These are phyloP conservation scores for Gonapodya prolifera DNA, from an alignment of 192 early-diverging fungal genomes.

Conservation along the genomic window DNA sequence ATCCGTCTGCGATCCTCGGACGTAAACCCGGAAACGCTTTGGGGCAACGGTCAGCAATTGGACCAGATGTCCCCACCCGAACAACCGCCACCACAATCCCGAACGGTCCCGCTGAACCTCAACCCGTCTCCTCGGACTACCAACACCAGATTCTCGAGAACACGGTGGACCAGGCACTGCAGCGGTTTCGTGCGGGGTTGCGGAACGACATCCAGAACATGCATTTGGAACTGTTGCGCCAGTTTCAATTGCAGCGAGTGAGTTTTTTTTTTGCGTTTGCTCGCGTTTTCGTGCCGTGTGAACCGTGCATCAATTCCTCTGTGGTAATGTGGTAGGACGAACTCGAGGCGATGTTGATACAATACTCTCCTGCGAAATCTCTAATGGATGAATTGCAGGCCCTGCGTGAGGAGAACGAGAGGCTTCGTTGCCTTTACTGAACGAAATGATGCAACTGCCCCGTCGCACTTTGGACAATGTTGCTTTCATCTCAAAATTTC, in stretches of 20 bases:
- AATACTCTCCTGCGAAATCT: constrained; percentile 30
- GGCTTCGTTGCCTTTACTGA: constrained; percentile 20
- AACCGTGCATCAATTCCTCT: background rate
- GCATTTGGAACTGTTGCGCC: constrained; percentile 53
- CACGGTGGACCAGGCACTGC: constrained; percentile 45
- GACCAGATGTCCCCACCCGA: too few species aligned
- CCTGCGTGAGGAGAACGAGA: constrained; percentile 43
- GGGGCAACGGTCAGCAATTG: too few species aligned
- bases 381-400: constrained; percentile 38
- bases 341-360: constrained; percentile 34
- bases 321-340: constrained; percentile 23
- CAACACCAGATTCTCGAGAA: constrained; percentile 36
- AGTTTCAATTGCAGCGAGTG: constrained; percentile 58
- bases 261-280: constrained; percentile 3
- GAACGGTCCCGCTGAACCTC: too few species aligned
- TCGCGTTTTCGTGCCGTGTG: constrained; percentile 3
- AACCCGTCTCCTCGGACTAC: constrained; percentile 2
- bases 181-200: constrained; percentile 37
- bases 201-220: constrained; percentile 53
- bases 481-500: too few species aligned
- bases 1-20: too few species aligned
- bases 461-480: too few species aligned
- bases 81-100: too few species aligned
- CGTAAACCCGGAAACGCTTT: too few species aligned
- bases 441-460: too few species aligned